Evolutionary conservation across 2,329 filamentous ascomycete species (phyloP).

Genomic region (Aspergillus pseudoterreus): DNA sequence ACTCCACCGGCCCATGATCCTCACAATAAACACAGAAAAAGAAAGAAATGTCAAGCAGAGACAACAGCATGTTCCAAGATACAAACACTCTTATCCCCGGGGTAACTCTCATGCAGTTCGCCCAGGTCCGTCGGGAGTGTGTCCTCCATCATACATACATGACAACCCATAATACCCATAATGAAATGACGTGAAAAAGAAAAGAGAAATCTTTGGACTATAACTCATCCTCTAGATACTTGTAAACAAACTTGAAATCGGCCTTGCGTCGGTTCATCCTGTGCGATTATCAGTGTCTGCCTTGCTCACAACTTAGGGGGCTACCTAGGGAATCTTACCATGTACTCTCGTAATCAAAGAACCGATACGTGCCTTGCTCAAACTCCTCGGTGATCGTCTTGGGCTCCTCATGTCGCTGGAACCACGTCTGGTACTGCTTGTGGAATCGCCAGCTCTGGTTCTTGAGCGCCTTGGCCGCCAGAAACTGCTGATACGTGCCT

Average conservation of each 20-base stretch:
- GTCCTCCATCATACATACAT: neutral
- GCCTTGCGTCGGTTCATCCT: constrained; percentile 99
- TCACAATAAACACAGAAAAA: neutral
- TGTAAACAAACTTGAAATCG: constrained; percentile 97
- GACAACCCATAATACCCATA: constrained; percentile 7
- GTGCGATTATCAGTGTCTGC: constrained; percentile 15
- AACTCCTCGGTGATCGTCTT: constrained; percentile 99
- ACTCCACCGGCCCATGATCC: neutral
- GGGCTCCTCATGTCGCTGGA: constrained; percentile 95
- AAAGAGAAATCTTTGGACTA: constrained; percentile 31
- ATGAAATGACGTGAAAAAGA: neutral
- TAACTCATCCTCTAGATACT: constrained; percentile 93
- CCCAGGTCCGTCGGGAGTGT: neutral
- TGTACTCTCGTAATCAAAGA: constrained; percentile 99
- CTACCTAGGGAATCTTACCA: constrained; percentile 60
- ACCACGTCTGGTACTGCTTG: constrained; percentile 99
- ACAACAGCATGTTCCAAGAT: neutral
- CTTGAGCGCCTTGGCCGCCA: constrained; percentile 95
- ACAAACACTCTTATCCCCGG: neutral
- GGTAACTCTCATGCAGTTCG: neutral
- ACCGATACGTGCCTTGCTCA: constrained; percentile 97
- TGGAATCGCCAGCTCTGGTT: constrained; percentile 98
- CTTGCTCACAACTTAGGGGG: neutral
- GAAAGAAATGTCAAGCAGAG: neutral
- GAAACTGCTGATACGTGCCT: constrained; percentile 89